phyloP scores from a whole-genome alignment of 2,329 filamentous ascomycete species.

The Penicillium sp. region DNA sequence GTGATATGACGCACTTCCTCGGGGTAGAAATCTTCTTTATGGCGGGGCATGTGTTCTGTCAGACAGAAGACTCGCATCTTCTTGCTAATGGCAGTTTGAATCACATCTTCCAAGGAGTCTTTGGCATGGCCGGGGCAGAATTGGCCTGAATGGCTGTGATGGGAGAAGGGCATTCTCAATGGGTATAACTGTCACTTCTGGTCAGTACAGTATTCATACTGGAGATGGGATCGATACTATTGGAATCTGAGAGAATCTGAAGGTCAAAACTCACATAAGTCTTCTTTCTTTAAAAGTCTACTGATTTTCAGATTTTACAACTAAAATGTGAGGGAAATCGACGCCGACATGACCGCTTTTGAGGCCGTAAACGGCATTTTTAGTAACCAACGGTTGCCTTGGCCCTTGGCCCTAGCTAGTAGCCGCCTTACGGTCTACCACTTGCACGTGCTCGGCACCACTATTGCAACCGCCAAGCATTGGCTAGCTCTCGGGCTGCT shows the following conservation, averaged over 20 bases:
- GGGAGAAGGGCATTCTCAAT: constrained; percentile 79
- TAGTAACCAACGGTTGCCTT: too few relatives aligned
- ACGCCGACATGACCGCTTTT: too few relatives aligned
- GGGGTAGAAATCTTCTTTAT: constrained; percentile 77
- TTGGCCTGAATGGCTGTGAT: constrained; percentile 96
- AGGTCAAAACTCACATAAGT: neutral
- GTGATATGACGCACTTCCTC: constrained; percentile 62
- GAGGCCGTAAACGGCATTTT: too few relatives aligned
- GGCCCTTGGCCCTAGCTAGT: too few relatives aligned
- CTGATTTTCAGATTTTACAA: too few relatives aligned
- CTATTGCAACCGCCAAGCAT: too few relatives aligned
- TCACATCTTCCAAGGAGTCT: constrained; percentile 76
- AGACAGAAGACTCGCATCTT: constrained; percentile 81
- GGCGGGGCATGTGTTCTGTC: constrained; percentile 92
- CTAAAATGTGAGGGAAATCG: too few relatives aligned
- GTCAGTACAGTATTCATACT: neutral
- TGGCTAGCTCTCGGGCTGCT: too few relatives aligned
- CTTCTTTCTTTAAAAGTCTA: too few relatives aligned
- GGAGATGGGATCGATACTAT: neutral
- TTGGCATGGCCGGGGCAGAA: constrained; percentile 91
- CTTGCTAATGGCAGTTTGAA: constrained; percentile 71
- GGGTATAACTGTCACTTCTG: neutral
- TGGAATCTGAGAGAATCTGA: too few relatives aligned
- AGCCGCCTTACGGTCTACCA: too few relatives aligned
- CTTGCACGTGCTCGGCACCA: too few relatives aligned